Percentiles rank a stretch among this genome's conserved stretches.
Conservation (phyloP, 2,329 filamentous ascomycete species). For the Basipetospora sp. region DNA sequence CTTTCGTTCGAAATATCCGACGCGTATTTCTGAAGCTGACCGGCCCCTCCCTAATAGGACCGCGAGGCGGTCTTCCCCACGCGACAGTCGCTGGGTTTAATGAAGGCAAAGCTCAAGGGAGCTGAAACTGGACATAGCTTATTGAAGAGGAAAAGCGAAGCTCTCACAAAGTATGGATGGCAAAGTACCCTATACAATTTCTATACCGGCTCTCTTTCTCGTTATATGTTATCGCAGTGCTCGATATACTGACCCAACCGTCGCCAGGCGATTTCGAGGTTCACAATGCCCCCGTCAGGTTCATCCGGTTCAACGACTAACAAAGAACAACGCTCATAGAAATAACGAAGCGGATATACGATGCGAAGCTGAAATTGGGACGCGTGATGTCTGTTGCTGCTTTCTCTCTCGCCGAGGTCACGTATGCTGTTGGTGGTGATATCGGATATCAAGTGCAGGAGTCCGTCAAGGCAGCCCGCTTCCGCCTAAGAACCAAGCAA, state of each 20-base stretch:
- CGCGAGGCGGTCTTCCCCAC: slow-evolving; percentile 95
- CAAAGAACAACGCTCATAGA: slow-evolving; percentile 51
- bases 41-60: slow-evolving; percentile 47
- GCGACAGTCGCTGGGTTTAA: slow-evolving; percentile 85
- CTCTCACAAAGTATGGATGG: slow-evolving; percentile 70
- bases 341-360: slow-evolving; percentile 91
- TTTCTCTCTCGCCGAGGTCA: slow-evolving; percentile 93
- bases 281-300: no score
- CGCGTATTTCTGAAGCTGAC: no score
- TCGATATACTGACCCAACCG: slow-evolving; percentile 2
- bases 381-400: slow-evolving; percentile 98
- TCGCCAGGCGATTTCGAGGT: slow-evolving; percentile 75
- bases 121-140: slow-evolving; percentile 83
- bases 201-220: no score
- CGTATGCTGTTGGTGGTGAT: slow-evolving; percentile 87
- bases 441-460: slow-evolving; percentile 97
- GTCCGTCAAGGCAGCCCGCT: slow-evolving; percentile 80
- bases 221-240: slow-evolving; percentile 1
- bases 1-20: no score
- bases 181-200: background rate
- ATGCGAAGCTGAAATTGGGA: slow-evolving; percentile 98
- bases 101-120: slow-evolving; percentile 97
- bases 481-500: slow-evolving; percentile 85
- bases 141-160: slow-evolving; percentile 94
- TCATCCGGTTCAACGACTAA: no score